Conservation (phyloP, 352 stramenopile species). For the Hyaloperonospora arabidopsidis region DNA sequence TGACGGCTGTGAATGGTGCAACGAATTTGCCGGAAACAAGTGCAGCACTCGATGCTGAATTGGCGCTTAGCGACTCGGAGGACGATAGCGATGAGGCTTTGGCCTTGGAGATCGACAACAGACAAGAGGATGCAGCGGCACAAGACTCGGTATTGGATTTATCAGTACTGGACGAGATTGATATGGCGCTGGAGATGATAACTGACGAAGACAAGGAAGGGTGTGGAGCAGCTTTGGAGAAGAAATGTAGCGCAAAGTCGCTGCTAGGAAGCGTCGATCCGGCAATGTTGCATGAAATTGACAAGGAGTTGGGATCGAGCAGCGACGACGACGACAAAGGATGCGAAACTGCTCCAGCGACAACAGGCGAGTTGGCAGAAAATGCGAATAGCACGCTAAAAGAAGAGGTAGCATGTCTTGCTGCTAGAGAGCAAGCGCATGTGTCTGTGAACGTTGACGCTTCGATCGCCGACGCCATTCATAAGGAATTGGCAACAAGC, state of each 20-base stretch:
- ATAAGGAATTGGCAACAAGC: slow-evolving; percentile 26
- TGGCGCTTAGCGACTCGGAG: slow-evolving; percentile 31
- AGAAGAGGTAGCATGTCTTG: background rate
- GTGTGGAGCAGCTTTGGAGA: background rate
- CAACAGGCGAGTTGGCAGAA: background rate
- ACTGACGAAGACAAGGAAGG: slow-evolving; percentile 20
- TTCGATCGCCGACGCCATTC: slow-evolving; percentile 23
- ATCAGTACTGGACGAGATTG: slow-evolving; percentile 11
- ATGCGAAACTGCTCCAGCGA: background rate
- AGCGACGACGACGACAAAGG: slow-evolving; percentile 8
- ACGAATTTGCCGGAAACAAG: slow-evolving; percentile 18
- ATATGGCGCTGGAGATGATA: slow-evolving; percentile 24
- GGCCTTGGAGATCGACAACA: background rate
- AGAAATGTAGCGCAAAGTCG: background rate
- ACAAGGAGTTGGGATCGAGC: slow-evolving; percentile 17
- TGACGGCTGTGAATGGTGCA: background rate
- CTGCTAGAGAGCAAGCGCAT: background rate
- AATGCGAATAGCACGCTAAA: background rate
- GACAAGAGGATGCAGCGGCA: background rate
- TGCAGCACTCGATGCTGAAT: slow-evolving; percentile 30
- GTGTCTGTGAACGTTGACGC: slow-evolving; percentile 2
- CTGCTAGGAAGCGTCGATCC: slow-evolving; percentile 4
- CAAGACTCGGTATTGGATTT: slow-evolving; percentile 4
- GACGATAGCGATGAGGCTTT: slow-evolving; percentile 11
- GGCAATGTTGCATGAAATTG: slow-evolving; percentile 14